phyloP scores from a whole-genome alignment of 192 early-diverging fungal species.

The Podila horticola region DNA sequence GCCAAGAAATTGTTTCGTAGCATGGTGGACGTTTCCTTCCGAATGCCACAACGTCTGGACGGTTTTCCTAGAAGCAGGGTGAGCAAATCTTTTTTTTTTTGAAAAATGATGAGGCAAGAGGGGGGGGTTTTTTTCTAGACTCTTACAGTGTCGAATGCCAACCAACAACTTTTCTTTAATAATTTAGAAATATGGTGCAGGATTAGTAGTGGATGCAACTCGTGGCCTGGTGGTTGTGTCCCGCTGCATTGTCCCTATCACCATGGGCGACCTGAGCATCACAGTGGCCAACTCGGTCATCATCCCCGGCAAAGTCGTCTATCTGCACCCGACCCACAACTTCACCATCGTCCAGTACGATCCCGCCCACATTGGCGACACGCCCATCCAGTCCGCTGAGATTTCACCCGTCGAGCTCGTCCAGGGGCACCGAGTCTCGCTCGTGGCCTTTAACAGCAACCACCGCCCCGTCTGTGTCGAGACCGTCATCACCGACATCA shows the following conservation, averaged over 20 bases:
- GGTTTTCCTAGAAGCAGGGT: constrained; percentile 73
- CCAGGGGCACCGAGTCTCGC: constrained; percentile 70
- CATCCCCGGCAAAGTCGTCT: constrained; percentile 83
- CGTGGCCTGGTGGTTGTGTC: constrained; percentile 85
- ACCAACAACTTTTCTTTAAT: no score
- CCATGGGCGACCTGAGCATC: constrained; percentile 79
- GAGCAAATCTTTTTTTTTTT: constrained; percentile 38
- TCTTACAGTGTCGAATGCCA: no score
- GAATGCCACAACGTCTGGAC: constrained; percentile 80
- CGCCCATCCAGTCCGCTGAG: constrained; percentile 72
- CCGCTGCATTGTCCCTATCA: constrained; percentile 79
- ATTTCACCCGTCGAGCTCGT: constrained; percentile 65
- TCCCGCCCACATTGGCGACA: constrained; percentile 77
- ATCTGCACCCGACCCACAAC: constrained; percentile 90
- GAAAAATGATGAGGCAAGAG: no score
- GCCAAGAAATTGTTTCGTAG: constrained; percentile 74
- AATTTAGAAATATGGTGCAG: constrained; percentile 69
- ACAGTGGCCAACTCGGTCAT: constrained; percentile 88
- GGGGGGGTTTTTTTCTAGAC: no score
- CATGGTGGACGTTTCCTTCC: constrained; percentile 74
- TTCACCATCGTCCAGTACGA: constrained; percentile 88
- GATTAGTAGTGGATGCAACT: constrained; percentile 81
- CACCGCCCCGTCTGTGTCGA: constrained; percentile 67
- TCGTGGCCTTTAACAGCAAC: constrained; percentile 68
- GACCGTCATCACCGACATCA: constrained; percentile 70